Evolutionary conservation across 2,329 filamentous ascomycete species (phyloP), one percentile per base, ranked within the genome.

Genomic region (Penicillium sp.): DNA sequence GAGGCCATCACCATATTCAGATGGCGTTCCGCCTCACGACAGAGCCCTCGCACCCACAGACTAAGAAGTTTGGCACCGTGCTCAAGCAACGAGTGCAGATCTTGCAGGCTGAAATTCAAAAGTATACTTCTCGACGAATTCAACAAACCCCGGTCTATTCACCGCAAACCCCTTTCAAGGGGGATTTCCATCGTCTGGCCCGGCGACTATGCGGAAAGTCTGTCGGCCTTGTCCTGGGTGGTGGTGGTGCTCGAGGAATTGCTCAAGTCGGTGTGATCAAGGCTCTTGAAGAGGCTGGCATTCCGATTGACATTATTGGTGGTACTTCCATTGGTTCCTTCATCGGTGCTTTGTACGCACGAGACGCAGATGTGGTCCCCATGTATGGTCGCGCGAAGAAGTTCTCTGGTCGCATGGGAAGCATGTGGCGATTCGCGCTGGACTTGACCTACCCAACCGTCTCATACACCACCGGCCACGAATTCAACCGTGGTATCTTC

Each of bases 401-500:
- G 76, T 99, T 99, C 76, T 88, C 95, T 0, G 93, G 95, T 4
- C 90, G 96, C n/a, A 99, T 99, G 96, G 92, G 92, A 49, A 98
- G 94, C 78, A 92, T 98, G 80, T 99, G 95, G 95, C 88, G 95
- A n/a, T 97, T 99, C 76, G 93, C 93, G 0, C 83, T 99, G 2
- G 95, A 99, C 74, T 79, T 99, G 70, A 99, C 95, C 0, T 99
- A 99, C 76, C 95, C 95, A 0, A 95, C 94, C 6, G 92, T 92
- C 8, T 97, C 94, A 1, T 99, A 99, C 79, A 99, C 96, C 0
- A 99, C 95, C 0, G 95, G 95, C 0, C 95, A 99, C 74, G 95
- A 99, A 73, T 99, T 99, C 85, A 99, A 99, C 72, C 91, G 95
- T 7, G 95, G 95, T 44, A 97, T 99, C 67, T 99, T 97, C 86